Evolutionary conservation across 2,329 filamentous ascomycete species (phyloP).

Genomic region (Ambrosiella beaveri): DNA sequence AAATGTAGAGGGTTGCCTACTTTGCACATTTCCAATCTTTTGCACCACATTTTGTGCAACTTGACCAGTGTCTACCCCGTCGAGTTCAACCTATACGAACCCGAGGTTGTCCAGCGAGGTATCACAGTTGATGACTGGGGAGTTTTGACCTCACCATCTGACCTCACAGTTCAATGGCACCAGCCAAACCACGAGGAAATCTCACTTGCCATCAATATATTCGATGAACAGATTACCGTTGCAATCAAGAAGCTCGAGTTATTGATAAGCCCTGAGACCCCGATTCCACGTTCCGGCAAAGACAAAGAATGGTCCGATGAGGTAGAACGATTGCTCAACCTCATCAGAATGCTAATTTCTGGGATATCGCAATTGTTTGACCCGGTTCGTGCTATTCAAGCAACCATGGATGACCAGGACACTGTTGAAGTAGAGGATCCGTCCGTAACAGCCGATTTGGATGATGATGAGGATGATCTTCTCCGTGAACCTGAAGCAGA

Average conservation of each 20-base stretch:
- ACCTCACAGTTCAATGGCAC: conserved; percentile 83
- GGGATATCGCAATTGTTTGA: conserved; percentile 85
- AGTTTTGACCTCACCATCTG: conserved; percentile 51
- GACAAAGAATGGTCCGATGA: conserved; percentile 99
- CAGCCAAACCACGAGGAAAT: conserved; percentile 64
- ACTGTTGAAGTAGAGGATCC: conserved; percentile 24
- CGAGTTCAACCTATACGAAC: conserved; percentile 76
- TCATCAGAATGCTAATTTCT: conserved; percentile 75
- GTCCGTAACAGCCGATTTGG: conserved; percentile 14
- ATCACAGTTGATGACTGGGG: conserved; percentile 74
- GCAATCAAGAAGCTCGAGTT: conserved; percentile 59
- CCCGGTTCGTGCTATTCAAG: conserved; percentile 45
- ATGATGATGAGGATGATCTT: conserved; percentile 32
- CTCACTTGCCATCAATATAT: conserved; percentile 75
- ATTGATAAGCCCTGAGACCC: conserved; percentile 65
- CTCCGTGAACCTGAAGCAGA: conserved; percentile 46
- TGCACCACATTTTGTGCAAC: conserved; percentile 89
- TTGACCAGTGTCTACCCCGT: conserved; percentile 86
- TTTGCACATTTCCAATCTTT: conserved; percentile 92
- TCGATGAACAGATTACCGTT: conserved; percentile 63
- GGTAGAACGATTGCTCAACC: conserved; percentile 72
- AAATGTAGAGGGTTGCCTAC: conserved; percentile 87
- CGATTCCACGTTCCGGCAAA: conserved; percentile 78
- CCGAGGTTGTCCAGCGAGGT: conserved; percentile 51
- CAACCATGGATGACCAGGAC: conserved; percentile 31